Percentiles rank a stretch among this genome's conserved stretches.
These are phyloP conservation scores for Cordyceps militaris DNA, from an alignment of 2,329 filamentous ascomycete species.

Conservation along the genomic window DNA sequence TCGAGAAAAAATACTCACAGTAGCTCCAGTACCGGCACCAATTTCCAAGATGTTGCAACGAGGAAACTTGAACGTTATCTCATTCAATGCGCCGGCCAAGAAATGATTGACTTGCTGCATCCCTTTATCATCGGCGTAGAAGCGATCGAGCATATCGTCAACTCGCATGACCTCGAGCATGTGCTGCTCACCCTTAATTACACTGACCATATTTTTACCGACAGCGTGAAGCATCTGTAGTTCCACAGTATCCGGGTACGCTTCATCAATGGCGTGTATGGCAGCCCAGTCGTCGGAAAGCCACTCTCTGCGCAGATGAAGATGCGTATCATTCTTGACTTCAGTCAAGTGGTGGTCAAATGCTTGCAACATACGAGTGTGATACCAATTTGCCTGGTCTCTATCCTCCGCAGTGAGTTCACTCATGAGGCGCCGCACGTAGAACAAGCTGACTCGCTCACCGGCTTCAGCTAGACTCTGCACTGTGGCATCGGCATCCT, in stretches of 20 bases:
- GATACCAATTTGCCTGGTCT: not conserved
- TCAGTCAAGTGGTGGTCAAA: not conserved
- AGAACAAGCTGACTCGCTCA: not conserved
- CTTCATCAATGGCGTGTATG: not conserved
- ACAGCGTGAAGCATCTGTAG: slow-evolving; percentile 14
- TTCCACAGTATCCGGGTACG: slow-evolving; percentile 12
- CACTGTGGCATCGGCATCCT: not conserved
- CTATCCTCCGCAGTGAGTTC: not conserved
- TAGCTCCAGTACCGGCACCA: slow-evolving; percentile 11
- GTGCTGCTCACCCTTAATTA: slow-evolving; percentile 12
- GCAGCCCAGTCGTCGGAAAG: not conserved
- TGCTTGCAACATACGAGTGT: not conserved
- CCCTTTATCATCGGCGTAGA: slow-evolving; percentile 15
- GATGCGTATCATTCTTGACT: not conserved
- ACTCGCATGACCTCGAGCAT: slow-evolving; percentile 15
- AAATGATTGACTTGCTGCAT: slow-evolving; percentile 12
- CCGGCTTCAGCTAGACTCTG: not conserved
- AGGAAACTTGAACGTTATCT: slow-evolving; percentile 14
- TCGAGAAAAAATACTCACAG: not conserved
- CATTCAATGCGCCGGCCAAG: slow-evolving; percentile 11
- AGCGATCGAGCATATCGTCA: slow-evolving; percentile 14
- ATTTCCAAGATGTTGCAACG: slow-evolving; percentile 12
- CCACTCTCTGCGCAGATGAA: not conserved
- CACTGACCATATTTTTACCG: slow-evolving; percentile 11
- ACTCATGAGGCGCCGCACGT: not conserved